phyloP scores from a whole-genome alignment of 345 rosid species.

The Orychophragmus violaceus region DNA sequence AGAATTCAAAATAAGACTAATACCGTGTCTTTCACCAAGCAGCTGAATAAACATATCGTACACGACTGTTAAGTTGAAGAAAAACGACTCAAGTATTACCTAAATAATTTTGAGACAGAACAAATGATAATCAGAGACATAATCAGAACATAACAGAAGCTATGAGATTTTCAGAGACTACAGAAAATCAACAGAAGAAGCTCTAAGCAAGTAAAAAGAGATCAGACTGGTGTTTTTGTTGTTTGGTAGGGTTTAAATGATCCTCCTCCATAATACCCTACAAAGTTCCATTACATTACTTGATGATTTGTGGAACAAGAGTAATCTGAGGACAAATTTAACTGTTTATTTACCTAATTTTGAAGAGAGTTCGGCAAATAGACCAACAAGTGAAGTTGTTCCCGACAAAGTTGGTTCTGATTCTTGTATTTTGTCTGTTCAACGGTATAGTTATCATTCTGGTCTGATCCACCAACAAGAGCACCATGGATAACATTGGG shows the following conservation, averaged over 20 bases:
- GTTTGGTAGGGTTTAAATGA: conserved; percentile 29
- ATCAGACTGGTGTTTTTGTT: conserved; percentile 28
- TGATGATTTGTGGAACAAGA: not conserved
- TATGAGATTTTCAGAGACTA: too few relatives aligned
- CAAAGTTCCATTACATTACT: conserved; percentile 7
- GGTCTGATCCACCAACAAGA: conserved; percentile 64
- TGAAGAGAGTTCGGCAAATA: conserved; percentile 48
- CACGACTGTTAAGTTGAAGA: too few relatives aligned
- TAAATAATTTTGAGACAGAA: too few relatives aligned
- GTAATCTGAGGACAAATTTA: not conserved
- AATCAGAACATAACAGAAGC: too few relatives aligned
- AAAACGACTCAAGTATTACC: too few relatives aligned
- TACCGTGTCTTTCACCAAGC: too few relatives aligned
- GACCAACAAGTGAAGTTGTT: conserved; percentile 50
- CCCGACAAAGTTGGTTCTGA: conserved; percentile 67
- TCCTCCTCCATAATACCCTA: conserved; percentile 33
- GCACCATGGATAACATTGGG: conserved; percentile 58
- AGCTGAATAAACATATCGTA: too few relatives aligned
- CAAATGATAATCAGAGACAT: too few relatives aligned
- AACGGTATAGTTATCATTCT: conserved; percentile 46
- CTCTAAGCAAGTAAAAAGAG: not conserved
- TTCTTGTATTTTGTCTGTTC: conserved; percentile 50
- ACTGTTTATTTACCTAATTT: conserved; percentile 26
- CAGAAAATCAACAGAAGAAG: too few relatives aligned
- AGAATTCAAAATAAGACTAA: too few relatives aligned